Conservation (phyloP, 352 stramenopile genomes). For the Phytophthora crassamura region DNA sequence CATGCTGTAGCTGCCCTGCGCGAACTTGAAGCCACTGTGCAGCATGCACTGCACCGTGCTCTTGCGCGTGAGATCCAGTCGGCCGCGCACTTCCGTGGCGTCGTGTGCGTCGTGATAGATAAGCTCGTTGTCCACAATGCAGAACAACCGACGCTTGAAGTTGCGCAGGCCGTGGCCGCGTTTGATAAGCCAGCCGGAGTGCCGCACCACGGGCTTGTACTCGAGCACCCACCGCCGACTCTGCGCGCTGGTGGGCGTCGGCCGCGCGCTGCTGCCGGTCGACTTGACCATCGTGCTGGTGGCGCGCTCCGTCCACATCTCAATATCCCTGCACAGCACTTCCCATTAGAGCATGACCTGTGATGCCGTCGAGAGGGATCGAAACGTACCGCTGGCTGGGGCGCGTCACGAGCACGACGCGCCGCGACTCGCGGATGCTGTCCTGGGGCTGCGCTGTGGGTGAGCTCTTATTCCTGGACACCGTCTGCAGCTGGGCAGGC, state of each 20-base stretch:
- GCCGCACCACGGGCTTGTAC: slow-evolving; percentile 83
- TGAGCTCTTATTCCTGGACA: slow-evolving; percentile 11
- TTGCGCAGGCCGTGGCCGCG: slow-evolving; percentile 77
- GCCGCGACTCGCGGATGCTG: slow-evolving; percentile 40
- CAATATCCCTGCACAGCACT: slow-evolving; percentile 63
- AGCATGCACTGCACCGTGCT: slow-evolving; percentile 71
- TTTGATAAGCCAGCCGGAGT: slow-evolving; percentile 91
- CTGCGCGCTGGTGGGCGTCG: slow-evolving; percentile 58
- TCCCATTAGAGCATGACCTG: slow-evolving; percentile 13
- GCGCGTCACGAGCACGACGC: slow-evolving; percentile 75
- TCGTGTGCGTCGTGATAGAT: slow-evolving; percentile 89
- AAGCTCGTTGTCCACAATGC: slow-evolving; percentile 85
- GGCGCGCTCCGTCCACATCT: slow-evolving; percentile 81
- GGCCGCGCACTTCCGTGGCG: slow-evolving; percentile 74
- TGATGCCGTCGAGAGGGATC: neutral
- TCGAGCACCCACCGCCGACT: slow-evolving; percentile 76
- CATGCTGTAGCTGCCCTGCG: slow-evolving; percentile 79
- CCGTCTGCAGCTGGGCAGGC: slow-evolving; percentile 10
- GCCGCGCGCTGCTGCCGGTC: slow-evolving; percentile 46
- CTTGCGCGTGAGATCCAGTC: slow-evolving; percentile 72
- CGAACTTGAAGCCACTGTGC: slow-evolving; percentile 81
- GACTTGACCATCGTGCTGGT: slow-evolving; percentile 81
- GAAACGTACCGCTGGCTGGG: slow-evolving; percentile 69
- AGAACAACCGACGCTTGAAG: slow-evolving; percentile 89
- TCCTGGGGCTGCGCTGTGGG: slow-evolving; percentile 18